Percentiles rank a stretch among this genome's conserved stretches.
Conservation (phyloP, 2,329 filamentous ascomycete genomes). For the Penicillium thymicola region DNA sequence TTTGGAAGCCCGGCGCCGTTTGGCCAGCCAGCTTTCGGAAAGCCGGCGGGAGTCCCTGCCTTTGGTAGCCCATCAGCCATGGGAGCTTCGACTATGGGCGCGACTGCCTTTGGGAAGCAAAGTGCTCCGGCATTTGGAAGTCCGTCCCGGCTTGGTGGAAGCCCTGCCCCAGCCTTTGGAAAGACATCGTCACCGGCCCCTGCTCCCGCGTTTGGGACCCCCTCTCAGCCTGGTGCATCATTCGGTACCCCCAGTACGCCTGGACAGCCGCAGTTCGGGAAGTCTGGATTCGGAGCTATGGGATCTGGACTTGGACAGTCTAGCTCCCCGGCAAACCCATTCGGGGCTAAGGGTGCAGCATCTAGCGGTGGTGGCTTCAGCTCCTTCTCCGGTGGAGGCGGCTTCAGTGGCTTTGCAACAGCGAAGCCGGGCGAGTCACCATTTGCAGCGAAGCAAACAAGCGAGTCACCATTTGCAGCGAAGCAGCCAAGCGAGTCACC, state of each 20-base stretch:
- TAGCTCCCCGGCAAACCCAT: slow-evolving; percentile 27
- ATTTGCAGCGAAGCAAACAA: slow-evolving; percentile 8
- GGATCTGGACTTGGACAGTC: slow-evolving; percentile 33
- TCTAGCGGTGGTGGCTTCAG: slow-evolving; percentile 30
- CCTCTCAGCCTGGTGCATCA: slow-evolving; percentile 25
- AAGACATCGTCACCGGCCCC: slow-evolving; percentile 29
- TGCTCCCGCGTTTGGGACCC: slow-evolving; percentile 35
- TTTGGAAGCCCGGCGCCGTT: slow-evolving; percentile 20
- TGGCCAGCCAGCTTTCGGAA: slow-evolving; percentile 36
- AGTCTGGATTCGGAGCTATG: slow-evolving; percentile 29
- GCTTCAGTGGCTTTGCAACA: slow-evolving; percentile 30
- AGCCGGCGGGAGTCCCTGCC: slow-evolving; percentile 22
- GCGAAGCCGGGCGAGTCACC: slow-evolving; percentile 19
- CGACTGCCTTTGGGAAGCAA: slow-evolving; percentile 30
- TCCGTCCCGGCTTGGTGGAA: slow-evolving; percentile 26
- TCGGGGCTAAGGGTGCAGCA: slow-evolving; percentile 19
- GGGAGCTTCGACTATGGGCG: slow-evolving; percentile 21
- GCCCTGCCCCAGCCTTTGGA: slow-evolving; percentile 27
- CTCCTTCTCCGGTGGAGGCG: slow-evolving; percentile 21
- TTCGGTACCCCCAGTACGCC: slow-evolving; percentile 39
- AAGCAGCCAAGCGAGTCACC: not conserved
- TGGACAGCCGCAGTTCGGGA: slow-evolving; percentile 35
- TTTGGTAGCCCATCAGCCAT: slow-evolving; percentile 27
- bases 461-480: slow-evolving; percentile 17
- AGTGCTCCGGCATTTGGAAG: slow-evolving; percentile 29